Evolutionary conservation across 1,284 basidiomycete genomes (phyloP), one percentile per base, ranked within the genome.

Genomic region (Sanguinoderma infundibulare): DNA sequence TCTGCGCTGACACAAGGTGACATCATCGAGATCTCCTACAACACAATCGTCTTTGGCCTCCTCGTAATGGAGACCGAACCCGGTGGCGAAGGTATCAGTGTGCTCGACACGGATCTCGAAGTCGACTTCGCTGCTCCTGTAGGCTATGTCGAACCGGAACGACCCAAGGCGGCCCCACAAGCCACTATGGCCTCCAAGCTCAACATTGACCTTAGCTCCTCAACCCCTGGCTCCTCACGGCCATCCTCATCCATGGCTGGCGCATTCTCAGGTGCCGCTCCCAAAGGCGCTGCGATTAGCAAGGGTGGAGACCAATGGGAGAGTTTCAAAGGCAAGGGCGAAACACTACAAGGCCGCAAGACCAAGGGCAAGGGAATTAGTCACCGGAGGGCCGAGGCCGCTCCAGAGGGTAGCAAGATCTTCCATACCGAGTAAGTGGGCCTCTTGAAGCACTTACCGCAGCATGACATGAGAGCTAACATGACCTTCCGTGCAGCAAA

Each of bases 181-280:
- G 77, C 92, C 9, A 98, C 96, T 1, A 98, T 99, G 97, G 96
- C 97, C 0, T 93, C 92, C 55, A 98, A 98, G 78, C 86, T 98
- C 59, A 96, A 96, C 74, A 98, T 99, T 64, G 95, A 99, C 72
- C 78, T 96, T 26, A 88, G 89, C 65, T 90, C 88, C 1, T 89
- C 91, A 10, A 92, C 92, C 15, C 90, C 87, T 3, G 90, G 90
- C 14, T 92, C 91, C 1, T 94, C 92, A 28, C 81, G 94, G 20
- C 92, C 95, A 2, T 85, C 84, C 0, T 95, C 93, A 2, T 84
- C 91, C 7, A 76, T 90, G 69, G 83, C 83, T 55, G 90, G 89
- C 38, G 87, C 84, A 14, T 90, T 91, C 67, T 78, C 84, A 2
- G 83, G 84, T 1, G 72, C 83, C 1, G 78, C 72, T 52, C 47